Evolutionary conservation across 2,329 filamentous ascomycete species (phyloP), one percentile per base, ranked within the genome.

Genomic region (Beauveria caledonica): DNA sequence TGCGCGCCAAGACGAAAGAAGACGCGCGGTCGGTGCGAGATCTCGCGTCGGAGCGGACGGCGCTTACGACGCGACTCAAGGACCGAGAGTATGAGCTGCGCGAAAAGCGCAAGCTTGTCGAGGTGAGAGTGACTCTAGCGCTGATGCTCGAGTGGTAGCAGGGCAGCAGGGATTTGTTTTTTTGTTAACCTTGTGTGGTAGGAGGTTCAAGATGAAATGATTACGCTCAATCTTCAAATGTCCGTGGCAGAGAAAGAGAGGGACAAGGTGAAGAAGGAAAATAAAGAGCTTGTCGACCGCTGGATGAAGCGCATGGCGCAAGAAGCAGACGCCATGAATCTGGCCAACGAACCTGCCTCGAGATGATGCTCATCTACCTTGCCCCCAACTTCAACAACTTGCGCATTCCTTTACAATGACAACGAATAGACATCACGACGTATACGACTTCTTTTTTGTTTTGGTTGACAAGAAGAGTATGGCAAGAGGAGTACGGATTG

Each of bases 161-260:
- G 10, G 4, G n/a, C n/a, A n/a, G n/a, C n/a, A n/a, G n/a, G 10
- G 10, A 0, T 36, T 36, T 36, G 5, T 6, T 13, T 15, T 36
- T 33, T 5, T 45, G n/a, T 10, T 51, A 7, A 29, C 19, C 46
- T 52, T 27, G 17, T 21, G 27, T 33, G 11, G 49, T 67, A 88
- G 82, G 84, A 93, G 68, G 87, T 96, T 58, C 93, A 97, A 75
- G 92, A 97, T 73, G 94, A 99, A 73, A 87, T 96, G 74, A 86
- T 96, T 55, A 87, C 90, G 1, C 76, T 97, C 51, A 92, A 92
- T 66, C 79, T 97, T 65, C 89, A 97, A 73, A 80, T 97, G 48
- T 92, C 94, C 66, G 84, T 97, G 78, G 86, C 88, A 3, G 92
- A 95, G 71, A 84, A 92, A 71, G 85, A 86, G 69, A 80, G 83